Evolutionary conservation across 2,329 filamentous ascomycete species (phyloP), one percentile per base, ranked within the genome.

Genomic region (Coniochaeta prunicola): DNA sequence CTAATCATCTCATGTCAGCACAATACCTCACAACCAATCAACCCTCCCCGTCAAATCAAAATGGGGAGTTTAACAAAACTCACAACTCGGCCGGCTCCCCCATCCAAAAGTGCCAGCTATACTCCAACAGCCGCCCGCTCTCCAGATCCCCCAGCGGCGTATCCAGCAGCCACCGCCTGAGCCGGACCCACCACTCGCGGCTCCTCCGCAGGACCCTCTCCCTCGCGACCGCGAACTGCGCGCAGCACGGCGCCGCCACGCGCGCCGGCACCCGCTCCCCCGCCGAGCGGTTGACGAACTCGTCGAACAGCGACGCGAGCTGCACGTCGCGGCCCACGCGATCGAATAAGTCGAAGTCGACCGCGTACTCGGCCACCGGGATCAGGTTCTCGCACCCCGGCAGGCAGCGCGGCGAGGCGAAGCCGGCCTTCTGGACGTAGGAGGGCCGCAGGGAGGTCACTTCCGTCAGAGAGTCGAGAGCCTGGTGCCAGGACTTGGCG

Each of bases 51-150:
- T 19, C 50, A 21, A 54, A 7, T 28, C 24, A 3, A 40, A 21
- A 2, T 0, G 5, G 21, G 36, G 12, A 4, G 5, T 1, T 28
- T 36, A 45, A n/a, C n/a, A 9, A 34, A 1, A 60, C 64, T 59
- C 33, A 66, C 65, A 61, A 53, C 36, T 63, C 59, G 2, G 59
- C 57, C 19, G 61, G 57, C 30, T 63, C 53, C 2, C 66, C 64
- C 56, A 66, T 60, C 58, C 65, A 81, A n/a, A 38, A 38, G 68
- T 88, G 86, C 85, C 85, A 89, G 19, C 85, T 70, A 64, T 85
- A 88, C 66, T 88, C 85, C 68, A 87, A 78, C 2, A 87, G 77
- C 26, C 85, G 74, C 2, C 85, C 85, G 28, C 79, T 84, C 28
- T 80, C 69, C 19, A 77, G 76, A 66, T 87, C 83, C 7, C 75